phyloP scores from a whole-genome alignment of 1,284 basidiomycete species.

The Sanghuangporus baumii region DNA sequence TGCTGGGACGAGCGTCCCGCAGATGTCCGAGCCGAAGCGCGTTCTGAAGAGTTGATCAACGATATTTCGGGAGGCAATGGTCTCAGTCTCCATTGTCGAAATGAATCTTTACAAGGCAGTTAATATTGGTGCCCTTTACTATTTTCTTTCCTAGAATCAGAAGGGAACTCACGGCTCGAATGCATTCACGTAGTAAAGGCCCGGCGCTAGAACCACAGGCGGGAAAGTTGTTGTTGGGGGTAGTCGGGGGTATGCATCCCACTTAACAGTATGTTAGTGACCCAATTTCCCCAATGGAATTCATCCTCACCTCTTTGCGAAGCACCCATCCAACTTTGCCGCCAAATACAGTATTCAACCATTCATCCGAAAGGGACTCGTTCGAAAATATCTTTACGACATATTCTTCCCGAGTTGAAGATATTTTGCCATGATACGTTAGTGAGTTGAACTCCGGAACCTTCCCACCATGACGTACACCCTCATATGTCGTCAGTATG shows the following conservation, averaged over 20 bases:
- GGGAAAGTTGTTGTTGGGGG: slow-evolving; percentile 67
- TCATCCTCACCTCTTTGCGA: slow-evolving; percentile 62
- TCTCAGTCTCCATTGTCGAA: slow-evolving; percentile 91
- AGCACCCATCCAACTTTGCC: slow-evolving; percentile 77
- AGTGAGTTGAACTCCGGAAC: slow-evolving; percentile 85
- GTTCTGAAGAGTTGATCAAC: slow-evolving; percentile 73
- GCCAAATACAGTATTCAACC: slow-evolving; percentile 60
- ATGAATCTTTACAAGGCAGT: slow-evolving; percentile 47
- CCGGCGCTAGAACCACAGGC: slow-evolving; percentile 67
- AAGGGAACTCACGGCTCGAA: slow-evolving; percentile 68
- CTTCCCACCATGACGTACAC: slow-evolving; percentile 41
- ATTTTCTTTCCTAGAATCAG: neutral
- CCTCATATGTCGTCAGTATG: slow-evolving; percentile 70
- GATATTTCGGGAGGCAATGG: slow-evolving; percentile 76
- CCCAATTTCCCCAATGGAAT: neutral
- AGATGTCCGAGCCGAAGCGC: slow-evolving; percentile 59
- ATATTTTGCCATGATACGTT: slow-evolving; percentile 71
- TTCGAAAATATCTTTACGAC: slow-evolving; percentile 87
- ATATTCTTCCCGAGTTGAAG: slow-evolving; percentile 41
- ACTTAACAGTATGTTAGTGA: slow-evolving; percentile 36
- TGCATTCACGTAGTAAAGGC: slow-evolving; percentile 85
- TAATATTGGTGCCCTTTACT: neutral
- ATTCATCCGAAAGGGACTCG: slow-evolving; percentile 56
- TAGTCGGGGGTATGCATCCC: slow-evolving; percentile 74
- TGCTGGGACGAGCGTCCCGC: slow-evolving; percentile 29